phyloP scores from a whole-genome alignment of 306 rosid species.

The Sindora glabra region DNA sequence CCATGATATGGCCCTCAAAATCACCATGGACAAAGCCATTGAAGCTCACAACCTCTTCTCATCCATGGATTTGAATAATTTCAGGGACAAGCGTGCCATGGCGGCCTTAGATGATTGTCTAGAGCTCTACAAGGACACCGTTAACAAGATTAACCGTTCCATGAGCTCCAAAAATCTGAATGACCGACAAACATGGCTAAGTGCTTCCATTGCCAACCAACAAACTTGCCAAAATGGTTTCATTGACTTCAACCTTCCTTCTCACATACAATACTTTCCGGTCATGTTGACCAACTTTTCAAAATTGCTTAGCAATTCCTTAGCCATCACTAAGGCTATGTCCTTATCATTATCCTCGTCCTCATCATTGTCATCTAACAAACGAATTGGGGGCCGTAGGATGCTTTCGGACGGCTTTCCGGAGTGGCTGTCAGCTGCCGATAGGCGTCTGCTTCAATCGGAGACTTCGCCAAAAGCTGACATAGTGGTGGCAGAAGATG shows the following conservation, averaged over 20 bases:
- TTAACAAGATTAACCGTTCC: slow-evolving; percentile 51
- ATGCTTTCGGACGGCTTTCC: slow-evolving; percentile 42
- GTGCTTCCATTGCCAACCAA: slow-evolving; percentile 70
- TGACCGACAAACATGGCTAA: slow-evolving; percentile 54
- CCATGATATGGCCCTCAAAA: slow-evolving; percentile 37
- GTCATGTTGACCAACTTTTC: slow-evolving; percentile 49
- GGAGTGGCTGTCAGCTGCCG: slow-evolving; percentile 41
- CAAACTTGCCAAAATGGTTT: slow-evolving; percentile 78
- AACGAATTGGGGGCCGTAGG: slow-evolving; percentile 27
- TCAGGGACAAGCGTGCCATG: slow-evolving; percentile 28
- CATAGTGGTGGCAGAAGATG: slow-evolving; percentile 65
- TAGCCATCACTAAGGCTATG: slow-evolving; percentile 36
- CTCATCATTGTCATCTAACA: background rate
- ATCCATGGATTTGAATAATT: slow-evolving; percentile 27
- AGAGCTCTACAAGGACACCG: slow-evolving; percentile 63
- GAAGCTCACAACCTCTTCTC: slow-evolving; percentile 47
- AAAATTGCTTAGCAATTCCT: slow-evolving; percentile 63
- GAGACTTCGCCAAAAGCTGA: slow-evolving; percentile 20
- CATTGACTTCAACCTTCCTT: slow-evolving; percentile 31
- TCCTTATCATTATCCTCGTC: background rate
- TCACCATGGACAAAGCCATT: slow-evolving; percentile 59
- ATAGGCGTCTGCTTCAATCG: slow-evolving; percentile 42
- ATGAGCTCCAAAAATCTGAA: slow-evolving; percentile 17
- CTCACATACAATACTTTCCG: slow-evolving; percentile 35
- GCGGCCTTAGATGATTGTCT: slow-evolving; percentile 66